Conservation (phyloP, 179 eudicot genomes). For the Carnegiea gigantea region DNA sequence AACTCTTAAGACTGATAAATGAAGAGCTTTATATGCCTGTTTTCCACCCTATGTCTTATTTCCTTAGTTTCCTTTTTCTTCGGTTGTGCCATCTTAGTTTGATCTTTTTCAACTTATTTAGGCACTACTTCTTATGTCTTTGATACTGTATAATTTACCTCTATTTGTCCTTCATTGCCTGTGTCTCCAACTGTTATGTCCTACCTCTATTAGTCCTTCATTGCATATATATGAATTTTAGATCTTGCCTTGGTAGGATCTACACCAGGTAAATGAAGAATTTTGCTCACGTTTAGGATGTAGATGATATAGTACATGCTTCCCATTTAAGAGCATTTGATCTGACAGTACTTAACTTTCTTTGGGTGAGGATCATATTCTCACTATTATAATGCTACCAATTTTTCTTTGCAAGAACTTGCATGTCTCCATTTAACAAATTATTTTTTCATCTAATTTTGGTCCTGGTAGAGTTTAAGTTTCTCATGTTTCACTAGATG, state of each 20-base stretch:
- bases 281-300: not conserved
- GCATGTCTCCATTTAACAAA: not conserved
- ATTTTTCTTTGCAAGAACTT: not conserved
- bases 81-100: not conserved
- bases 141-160: not conserved
- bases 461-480: not conserved
- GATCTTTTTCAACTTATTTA: not conserved
- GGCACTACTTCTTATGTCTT: not conserved
- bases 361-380: not conserved
- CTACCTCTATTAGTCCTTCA: not conserved
- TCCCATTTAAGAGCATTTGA: not conserved
- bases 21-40: not conserved
- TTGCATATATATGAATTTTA: not conserved
- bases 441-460: no score
- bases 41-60: not conserved
- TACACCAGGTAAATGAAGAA: not conserved
- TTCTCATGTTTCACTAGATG: slow-evolving; percentile 43
- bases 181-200: not conserved
- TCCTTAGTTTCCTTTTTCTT: not conserved
- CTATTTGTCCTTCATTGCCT: not conserved
- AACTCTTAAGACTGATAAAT: not conserved
- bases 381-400: not conserved
- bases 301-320: not conserved
- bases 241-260: not conserved
- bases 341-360: not conserved